Base-by-base conservation (phyloP, 140 eudicot species). In the Stevia rebaudiana region DNA sequence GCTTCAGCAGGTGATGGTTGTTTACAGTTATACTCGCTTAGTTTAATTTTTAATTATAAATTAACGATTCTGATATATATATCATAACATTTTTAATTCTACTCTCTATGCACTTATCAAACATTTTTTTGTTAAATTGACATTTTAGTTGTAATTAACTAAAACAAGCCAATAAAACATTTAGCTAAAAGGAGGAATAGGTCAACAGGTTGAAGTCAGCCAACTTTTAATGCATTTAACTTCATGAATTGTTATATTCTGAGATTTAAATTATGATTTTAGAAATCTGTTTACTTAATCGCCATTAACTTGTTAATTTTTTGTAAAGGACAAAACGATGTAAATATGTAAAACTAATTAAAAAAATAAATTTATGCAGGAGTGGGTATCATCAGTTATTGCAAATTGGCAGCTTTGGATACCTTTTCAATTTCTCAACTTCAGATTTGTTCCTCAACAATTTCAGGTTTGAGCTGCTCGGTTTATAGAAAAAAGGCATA, bases 391-490 rank as follows among this genome's bases (percentile, higher is more conserved):
- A 21, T 80, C 97, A 0, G 86, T 90, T 40, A 23, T 87, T 36
- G 97, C 90, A 58, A 90, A 87, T 74, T 84, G 95, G 95, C 87
- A 90, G 65, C 81, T 90, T 15, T 90, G 97, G 97, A 80, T 90
- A 67, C 97, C 95, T 37, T 86, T 90, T 49, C 95, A 84, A 62
- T 86, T 86, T 74, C 88, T 90, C 68, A 90, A 90, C 78, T 86
- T 86, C 73, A 84, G 82, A 41, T 90, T 90, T 79, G 97, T 90
- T 53, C 97, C 94, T 2, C 97, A 90, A 69, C 95, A 90, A 49
- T 87, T 90, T 77, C 94, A 90, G 97, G 97, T 90, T 72, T 64
- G 71, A 41, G 11, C 31, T 46, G 52, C 72, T 62, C 30, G 11
- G 55, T 46, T 46, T 17, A 1, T 1, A 11, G 18, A 15, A 6